Evolutionary conservation across 176 grass and related monocot species (phyloP), one percentile per base, ranked within the genome.

Genomic region (Echinochloa phyllopogon): DNA sequence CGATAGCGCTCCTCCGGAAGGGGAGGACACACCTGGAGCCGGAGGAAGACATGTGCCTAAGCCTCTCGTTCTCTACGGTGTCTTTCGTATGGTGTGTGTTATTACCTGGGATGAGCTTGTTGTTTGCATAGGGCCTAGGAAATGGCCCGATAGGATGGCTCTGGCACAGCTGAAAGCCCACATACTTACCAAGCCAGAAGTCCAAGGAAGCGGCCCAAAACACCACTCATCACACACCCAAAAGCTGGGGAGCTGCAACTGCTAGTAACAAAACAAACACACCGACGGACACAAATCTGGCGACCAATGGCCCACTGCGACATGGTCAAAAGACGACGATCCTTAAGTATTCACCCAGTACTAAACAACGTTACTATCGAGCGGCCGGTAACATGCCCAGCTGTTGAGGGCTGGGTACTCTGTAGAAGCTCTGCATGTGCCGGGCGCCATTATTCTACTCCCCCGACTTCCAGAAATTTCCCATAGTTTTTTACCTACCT

Each of bases 341-440:
- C 44, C 69, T 69, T 24, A 29, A 50, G 69, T 72, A 72, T 14
- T 72, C 43, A 72, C n/a, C 69, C 1, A n/a, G 0, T 59, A 59
- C 18, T 69, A 69, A 69, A n/a, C 21, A 71, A 48, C 7, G 69
- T 44, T 16, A 9, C 41, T 3, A 45, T 10, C 67, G 4, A 24
- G 21, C 21, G 42, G 68, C 68, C 57, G 0, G 76, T 78, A 38
- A 39, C 44, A 20, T 65, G 77, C 44, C 60, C 61, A 79, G 77
- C 77, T 79, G 69, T 45, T 23, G 23, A 45, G 29, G 29, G 0
- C 68, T 27, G n/a, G 40, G 60, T 47, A 62, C 43, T 65, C 27
- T 79, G 77, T 80, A 80, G 77, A 80, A 80, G 61, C 77, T 65
- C 48, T 51, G 77, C 77, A 79, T 79, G 77, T 66, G 44, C 42